These are phyloP conservation scores for Eucalyptus erythrocorys DNA, from an alignment of 345 rosid species.

Conservation along the genomic window DNA sequence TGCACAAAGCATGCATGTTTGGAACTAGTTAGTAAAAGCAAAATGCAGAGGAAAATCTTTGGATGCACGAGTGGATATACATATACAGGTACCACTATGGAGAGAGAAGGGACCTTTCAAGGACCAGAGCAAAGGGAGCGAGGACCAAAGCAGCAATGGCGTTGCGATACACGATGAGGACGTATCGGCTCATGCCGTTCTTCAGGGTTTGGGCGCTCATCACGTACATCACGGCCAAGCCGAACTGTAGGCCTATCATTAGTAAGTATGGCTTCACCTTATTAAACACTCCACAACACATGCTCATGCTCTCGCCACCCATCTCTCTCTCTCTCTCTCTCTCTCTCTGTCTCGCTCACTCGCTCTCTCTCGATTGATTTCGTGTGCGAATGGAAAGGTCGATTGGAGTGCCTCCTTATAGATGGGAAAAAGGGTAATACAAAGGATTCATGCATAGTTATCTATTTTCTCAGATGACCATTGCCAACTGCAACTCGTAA, in stretches of 20 bases:
- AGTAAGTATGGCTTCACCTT: conserved; percentile 48
- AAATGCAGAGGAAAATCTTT: no score
- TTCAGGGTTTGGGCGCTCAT: conserved; percentile 45
- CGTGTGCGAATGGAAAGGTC: not conserved
- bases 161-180: conserved; percentile 63
- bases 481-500: not conserved
- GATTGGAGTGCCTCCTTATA: not conserved
- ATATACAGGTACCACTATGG: not conserved
- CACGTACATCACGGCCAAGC: conserved; percentile 52
- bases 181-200: conserved; percentile 67
- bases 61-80: not conserved
- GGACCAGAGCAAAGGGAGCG: conserved; percentile 62
- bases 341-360: no score
- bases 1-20: no score
- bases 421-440: not conserved
- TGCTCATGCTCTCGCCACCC: not conserved
- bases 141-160: conserved; percentile 53
- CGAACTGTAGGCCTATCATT: conserved; percentile 63
- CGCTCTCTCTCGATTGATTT: not conserved
- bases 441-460: not conserved
- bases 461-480: not conserved
- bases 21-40: no score
- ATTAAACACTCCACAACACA: not conserved
- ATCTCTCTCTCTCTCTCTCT: not conserved
- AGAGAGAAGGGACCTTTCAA: conserved; percentile 40